Conservation (phyloP, 257 asterid species). For the Buddleja alternifolia region DNA sequence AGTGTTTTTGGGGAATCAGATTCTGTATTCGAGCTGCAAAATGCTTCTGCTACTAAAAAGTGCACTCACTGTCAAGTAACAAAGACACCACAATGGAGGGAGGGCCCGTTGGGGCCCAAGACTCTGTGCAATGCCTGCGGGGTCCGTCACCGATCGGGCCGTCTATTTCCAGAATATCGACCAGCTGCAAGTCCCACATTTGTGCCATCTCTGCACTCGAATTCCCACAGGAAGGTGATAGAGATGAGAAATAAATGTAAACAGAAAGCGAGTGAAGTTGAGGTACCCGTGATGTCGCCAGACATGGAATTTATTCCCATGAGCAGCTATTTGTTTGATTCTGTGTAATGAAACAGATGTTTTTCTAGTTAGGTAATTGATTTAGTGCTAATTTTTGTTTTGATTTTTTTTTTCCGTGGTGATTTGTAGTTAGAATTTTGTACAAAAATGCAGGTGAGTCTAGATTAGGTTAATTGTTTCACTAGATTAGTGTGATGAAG, state of each 20-base stretch:
- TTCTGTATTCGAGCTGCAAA: slow-evolving; percentile 11
- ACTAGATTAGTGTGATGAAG: slow-evolving; percentile 25
- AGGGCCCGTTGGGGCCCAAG: slow-evolving; percentile 86
- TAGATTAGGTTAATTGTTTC: slow-evolving; percentile 31
- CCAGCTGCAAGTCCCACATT: slow-evolving; percentile 91
- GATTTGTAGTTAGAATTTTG: slow-evolving; percentile 35
- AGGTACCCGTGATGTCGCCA: slow-evolving; percentile 39
- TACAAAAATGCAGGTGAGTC: slow-evolving; percentile 33
- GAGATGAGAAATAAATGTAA: slow-evolving; percentile 56
- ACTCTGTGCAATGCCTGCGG: slow-evolving; percentile 96
- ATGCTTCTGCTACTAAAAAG: slow-evolving; percentile 35
- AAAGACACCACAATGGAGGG: slow-evolving; percentile 93
- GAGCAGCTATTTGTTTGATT: slow-evolving; percentile 51
- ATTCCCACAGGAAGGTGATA: slow-evolving; percentile 63
- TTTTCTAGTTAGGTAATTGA: slow-evolving; percentile 34
- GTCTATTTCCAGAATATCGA: slow-evolving; percentile 78
- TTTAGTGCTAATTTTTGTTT: slow-evolving; percentile 29
- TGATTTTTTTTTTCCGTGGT: not conserved
- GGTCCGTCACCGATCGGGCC: slow-evolving; percentile 82
- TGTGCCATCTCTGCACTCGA: slow-evolving; percentile 75
- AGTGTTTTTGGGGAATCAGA: slow-evolving; percentile 10
- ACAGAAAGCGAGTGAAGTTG: slow-evolving; percentile 7
- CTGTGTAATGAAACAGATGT: slow-evolving; percentile 41
- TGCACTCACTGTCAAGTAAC: slow-evolving; percentile 82
- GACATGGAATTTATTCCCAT: slow-evolving; percentile 47